Evolutionary conservation across 805 yeast species (phyloP).

Genomic region (Monosporozyma yasuniensis): DNA sequence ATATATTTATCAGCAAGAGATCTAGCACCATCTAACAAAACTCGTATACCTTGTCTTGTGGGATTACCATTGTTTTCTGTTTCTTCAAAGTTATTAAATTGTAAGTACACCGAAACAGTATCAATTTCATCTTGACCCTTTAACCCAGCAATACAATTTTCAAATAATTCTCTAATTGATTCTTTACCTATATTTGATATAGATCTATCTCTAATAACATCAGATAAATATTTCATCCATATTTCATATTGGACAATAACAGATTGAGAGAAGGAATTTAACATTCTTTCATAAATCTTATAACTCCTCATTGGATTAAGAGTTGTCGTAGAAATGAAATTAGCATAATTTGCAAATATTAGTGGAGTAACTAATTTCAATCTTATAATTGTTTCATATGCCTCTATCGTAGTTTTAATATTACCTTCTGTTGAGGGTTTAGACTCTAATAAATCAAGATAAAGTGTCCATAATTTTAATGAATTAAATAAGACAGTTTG

Average conservation of each 20-base stretch:
- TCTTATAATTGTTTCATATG: constrained; percentile 47
- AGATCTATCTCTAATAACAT: constrained; percentile 31
- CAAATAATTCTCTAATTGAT: constrained; percentile 65
- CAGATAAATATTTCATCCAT: constrained; percentile 60
- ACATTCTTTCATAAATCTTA: constrained; percentile 59
- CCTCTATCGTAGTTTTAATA: constrained; percentile 26
- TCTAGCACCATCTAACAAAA: constrained; percentile 35
- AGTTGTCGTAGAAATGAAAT: constrained; percentile 36
- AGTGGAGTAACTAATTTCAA: constrained; percentile 62
- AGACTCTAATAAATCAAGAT: constrained; percentile 58
- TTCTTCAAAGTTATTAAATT: constrained; percentile 58
- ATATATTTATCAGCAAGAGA: constrained; percentile 16
- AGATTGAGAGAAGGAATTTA: constrained; percentile 46
- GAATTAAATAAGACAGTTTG: constrained; percentile 56
- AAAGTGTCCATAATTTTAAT: constrained; percentile 60
- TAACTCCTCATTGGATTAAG: constrained; percentile 31
- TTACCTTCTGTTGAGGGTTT: constrained; percentile 22
- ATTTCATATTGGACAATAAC: constrained; percentile 46
- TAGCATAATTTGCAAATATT: constrained; percentile 57
- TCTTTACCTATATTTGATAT: constrained; percentile 33
- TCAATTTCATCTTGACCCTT: constrained; percentile 32
- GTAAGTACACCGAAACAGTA: constrained; percentile 40
- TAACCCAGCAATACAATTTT: constrained; percentile 48
- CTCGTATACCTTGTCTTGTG: constrained; percentile 35
- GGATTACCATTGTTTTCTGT: constrained; percentile 39